Evolutionary conservation across 495 filamentous ascomycete species (phyloP).

Genomic region (Neurospora sp.): DNA sequence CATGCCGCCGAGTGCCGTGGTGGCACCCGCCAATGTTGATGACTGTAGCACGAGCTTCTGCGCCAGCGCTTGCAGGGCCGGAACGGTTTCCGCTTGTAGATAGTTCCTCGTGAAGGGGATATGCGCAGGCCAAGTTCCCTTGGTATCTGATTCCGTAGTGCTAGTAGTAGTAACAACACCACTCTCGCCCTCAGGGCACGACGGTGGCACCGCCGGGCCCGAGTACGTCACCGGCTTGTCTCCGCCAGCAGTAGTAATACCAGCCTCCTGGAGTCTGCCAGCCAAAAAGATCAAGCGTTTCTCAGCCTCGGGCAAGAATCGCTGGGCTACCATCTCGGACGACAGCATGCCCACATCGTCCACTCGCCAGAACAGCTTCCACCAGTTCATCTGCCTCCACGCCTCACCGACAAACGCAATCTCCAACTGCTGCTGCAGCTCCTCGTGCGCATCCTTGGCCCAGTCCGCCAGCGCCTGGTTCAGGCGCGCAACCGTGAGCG

Average conservation of each 20-base stretch:
- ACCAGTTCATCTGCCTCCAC: conserved; percentile 80
- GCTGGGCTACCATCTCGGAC: conserved; percentile 59
- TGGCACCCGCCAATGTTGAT: conserved; percentile 53
- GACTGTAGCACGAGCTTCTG: conserved; percentile 69
- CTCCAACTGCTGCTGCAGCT: conserved; percentile 70
- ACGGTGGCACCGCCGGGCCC: conserved; percentile 6
- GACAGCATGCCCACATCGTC: conserved; percentile 82
- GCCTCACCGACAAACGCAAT: conserved; percentile 55
- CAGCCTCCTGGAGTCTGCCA: conserved; percentile 67
- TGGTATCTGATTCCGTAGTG: not conserved
- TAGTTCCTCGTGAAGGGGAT: conserved; percentile 49
- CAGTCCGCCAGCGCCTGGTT: conserved; percentile 51
- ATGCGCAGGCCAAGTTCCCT: conserved; percentile 30
- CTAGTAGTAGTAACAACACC: not conserved
- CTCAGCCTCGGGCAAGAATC: conserved; percentile 69
- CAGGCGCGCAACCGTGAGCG: conserved; percentile 39
- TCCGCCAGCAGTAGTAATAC: not conserved
- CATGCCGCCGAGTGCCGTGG: conserved; percentile 54
- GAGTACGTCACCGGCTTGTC: conserved; percentile 10
- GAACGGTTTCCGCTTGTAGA: conserved; percentile 55
- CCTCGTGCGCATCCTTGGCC: conserved; percentile 71
- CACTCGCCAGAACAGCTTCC: conserved; percentile 88
- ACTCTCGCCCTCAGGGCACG: not conserved
- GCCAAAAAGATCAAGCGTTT: conserved; percentile 65
- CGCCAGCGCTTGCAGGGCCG: conserved; percentile 67